phyloP scores from a whole-genome alignment of 805 yeast species.

The Saturnispora quitensis region DNA sequence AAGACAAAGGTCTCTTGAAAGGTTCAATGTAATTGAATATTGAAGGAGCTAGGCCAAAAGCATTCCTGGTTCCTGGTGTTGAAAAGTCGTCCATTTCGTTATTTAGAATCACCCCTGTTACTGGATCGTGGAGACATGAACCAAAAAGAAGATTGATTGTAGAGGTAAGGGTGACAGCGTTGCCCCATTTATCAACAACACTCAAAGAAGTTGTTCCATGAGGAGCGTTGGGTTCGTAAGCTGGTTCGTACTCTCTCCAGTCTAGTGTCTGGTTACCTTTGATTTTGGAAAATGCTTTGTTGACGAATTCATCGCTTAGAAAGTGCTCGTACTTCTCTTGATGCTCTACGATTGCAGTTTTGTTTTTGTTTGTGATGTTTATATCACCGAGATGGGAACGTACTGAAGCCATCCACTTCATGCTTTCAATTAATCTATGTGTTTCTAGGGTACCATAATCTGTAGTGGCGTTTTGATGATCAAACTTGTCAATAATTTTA shows the following conservation, averaged over 20 bases:
- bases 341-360: constrained; percentile 24
- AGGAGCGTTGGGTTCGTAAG: constrained; percentile 66
- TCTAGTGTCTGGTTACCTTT: constrained; percentile 46
- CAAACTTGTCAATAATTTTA: constrained; percentile 34
- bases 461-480: constrained; percentile 17
- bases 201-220: constrained; percentile 89
- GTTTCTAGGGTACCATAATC: constrained; percentile 42
- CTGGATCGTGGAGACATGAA: constrained; percentile 67
- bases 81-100: constrained; percentile 95
- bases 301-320: constrained; percentile 49
- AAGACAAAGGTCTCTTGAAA: constrained; percentile 73
- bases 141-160: constrained; percentile 84
- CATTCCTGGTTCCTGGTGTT: constrained; percentile 55
- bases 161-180: constrained; percentile 82
- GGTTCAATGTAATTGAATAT: constrained; percentile 70
- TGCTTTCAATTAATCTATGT: constrained; percentile 70
- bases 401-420: constrained; percentile 91
- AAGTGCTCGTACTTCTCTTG: constrained; percentile 34
- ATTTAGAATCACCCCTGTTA: constrained; percentile 76
- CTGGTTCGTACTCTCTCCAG: constrained; percentile 73
- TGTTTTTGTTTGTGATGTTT: constrained; percentile 21
- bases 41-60: constrained; percentile 77
- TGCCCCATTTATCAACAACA: constrained; percentile 61
- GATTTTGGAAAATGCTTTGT: constrained; percentile 39
- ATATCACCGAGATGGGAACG: constrained; percentile 79